These are phyloP conservation scores for Triangularia setosa DNA, from an alignment of 2,329 filamentous ascomycete genomes.

Conservation along the genomic window DNA sequence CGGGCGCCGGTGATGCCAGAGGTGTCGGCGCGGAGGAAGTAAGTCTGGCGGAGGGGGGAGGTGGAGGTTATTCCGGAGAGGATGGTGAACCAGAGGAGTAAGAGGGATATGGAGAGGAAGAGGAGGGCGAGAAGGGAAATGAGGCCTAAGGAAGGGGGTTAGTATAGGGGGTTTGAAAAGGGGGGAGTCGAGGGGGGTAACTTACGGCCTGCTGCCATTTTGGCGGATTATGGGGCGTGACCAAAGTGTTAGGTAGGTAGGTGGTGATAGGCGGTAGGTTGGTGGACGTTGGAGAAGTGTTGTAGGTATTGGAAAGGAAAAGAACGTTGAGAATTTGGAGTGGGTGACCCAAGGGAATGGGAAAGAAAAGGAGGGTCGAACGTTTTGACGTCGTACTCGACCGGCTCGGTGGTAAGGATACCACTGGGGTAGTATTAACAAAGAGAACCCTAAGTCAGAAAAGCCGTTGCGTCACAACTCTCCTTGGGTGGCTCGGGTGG, in stretches of 20 bases:
- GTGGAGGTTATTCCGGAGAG: conserved; percentile 49
- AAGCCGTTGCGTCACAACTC: not conserved
- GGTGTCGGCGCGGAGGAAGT: conserved; percentile 81
- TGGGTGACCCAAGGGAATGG: not conserved
- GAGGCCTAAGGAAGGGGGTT: conserved; percentile 8
- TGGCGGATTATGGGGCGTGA: not conserved
- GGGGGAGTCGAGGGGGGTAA: not conserved
- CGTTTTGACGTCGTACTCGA: not conserved
- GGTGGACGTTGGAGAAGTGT: not conserved
- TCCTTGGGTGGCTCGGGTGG: not conserved
- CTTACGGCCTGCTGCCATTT: not conserved
- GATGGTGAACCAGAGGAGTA: conserved; percentile 57
- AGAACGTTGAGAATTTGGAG: too few species aligned
- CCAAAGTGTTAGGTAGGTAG: not conserved
- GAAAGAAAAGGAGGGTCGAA: not conserved
- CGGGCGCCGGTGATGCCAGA: conserved; percentile 66
- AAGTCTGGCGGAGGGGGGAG: conserved; percentile 67
- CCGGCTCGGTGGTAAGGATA: not conserved
- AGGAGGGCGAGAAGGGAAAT: conserved; percentile 43
- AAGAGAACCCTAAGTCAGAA: not conserved
- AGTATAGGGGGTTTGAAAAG: not conserved
- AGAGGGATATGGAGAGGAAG: conserved; percentile 48
- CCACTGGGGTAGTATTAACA: not conserved
- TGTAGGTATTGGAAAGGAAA: not conserved
- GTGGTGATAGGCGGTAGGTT: not conserved